phyloP scores from a whole-genome alignment of 2,329 filamentous ascomycete species.

The Zymoseptoria tritici region DNA sequence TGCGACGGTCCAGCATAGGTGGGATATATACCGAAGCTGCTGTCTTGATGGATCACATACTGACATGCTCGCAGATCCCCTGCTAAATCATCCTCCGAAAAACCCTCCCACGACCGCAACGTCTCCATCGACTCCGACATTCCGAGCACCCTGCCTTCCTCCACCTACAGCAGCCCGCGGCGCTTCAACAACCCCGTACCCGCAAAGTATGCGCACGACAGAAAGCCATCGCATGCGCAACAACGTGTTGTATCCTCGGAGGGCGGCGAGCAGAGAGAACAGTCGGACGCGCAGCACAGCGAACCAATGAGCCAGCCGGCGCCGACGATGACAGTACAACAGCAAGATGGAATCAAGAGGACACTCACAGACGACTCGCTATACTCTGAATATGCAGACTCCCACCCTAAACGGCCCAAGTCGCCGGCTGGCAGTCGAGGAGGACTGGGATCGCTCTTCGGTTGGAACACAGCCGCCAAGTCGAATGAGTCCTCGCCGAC shows the following conservation, averaged over 20 bases:
- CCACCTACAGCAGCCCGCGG: constrained; percentile 19
- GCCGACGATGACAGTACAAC: constrained; percentile 29
- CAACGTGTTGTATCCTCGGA: constrained; percentile 20
- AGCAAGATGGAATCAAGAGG: constrained; percentile 27
- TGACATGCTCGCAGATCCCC: constrained; percentile 10
- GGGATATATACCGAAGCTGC: not conserved
- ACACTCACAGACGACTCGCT: constrained; percentile 29
- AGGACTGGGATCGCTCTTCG: constrained; percentile 58
- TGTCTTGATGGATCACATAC: not conserved
- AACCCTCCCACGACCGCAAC: constrained; percentile 16
- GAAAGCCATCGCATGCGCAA: constrained; percentile 18
- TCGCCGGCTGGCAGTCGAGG: constrained; percentile 40
- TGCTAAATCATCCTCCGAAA: constrained; percentile 11
- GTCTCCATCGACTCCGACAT: constrained; percentile 24
- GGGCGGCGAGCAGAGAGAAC: constrained; percentile 14
- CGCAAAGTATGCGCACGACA: constrained; percentile 24
- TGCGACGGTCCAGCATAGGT: constrained; percentile 19
- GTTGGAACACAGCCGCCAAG: constrained; percentile 52
- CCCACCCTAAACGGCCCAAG: constrained; percentile 32
- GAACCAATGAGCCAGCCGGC: constrained; percentile 22
- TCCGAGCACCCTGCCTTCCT: constrained; percentile 15
- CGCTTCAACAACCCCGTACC: constrained; percentile 20
- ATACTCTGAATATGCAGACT: constrained; percentile 11
- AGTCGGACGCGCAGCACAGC: constrained; percentile 5
- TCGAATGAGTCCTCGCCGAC: constrained; percentile 51